Percentiles rank a stretch among this genome's conserved stretches.
Conservation (phyloP, 1,284 basidiomycete genomes). For the Porogramme epimiltina region DNA sequence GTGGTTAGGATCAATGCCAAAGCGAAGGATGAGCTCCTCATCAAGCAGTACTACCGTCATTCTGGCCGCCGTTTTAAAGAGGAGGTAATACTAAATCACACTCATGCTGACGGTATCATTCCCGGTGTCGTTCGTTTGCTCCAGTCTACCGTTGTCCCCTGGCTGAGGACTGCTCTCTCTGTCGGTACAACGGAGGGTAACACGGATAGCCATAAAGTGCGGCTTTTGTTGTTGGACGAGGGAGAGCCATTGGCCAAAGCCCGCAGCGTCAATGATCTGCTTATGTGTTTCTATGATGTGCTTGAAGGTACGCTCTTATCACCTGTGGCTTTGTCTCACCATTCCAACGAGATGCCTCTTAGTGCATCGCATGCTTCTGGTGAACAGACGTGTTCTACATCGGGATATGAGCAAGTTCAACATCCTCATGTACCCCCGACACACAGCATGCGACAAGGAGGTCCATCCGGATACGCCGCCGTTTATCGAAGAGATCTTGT, state of each 20-base stretch:
- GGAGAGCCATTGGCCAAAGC: not conserved
- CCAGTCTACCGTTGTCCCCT: too few relatives aligned
- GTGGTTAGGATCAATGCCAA: too few relatives aligned
- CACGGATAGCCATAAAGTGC: not conserved
- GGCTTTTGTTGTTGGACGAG: not conserved
- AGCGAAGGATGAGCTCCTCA: too few relatives aligned
- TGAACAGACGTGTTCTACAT: not conserved
- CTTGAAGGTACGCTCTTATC: not conserved
- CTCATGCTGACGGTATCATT: too few relatives aligned
- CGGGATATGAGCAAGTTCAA: not conserved
- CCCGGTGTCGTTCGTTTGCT: too few relatives aligned
- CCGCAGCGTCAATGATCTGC: not conserved
- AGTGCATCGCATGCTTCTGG: not conserved
- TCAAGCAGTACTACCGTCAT: too few relatives aligned
- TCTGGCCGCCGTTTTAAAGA: too few relatives aligned
- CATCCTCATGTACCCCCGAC: not conserved
- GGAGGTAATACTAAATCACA: too few relatives aligned
- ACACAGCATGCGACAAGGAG: not conserved
- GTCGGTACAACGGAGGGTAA: too few relatives aligned
- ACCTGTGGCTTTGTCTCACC: not conserved
- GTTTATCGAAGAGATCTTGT: not conserved
- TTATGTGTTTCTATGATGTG: not conserved
- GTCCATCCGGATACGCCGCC: not conserved
- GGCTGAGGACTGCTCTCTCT: too few relatives aligned
- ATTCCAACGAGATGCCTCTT: not conserved